Conservation (phyloP, 768 basidiomycete genomes). For the Tubosaeta brunneosetosa region DNA sequence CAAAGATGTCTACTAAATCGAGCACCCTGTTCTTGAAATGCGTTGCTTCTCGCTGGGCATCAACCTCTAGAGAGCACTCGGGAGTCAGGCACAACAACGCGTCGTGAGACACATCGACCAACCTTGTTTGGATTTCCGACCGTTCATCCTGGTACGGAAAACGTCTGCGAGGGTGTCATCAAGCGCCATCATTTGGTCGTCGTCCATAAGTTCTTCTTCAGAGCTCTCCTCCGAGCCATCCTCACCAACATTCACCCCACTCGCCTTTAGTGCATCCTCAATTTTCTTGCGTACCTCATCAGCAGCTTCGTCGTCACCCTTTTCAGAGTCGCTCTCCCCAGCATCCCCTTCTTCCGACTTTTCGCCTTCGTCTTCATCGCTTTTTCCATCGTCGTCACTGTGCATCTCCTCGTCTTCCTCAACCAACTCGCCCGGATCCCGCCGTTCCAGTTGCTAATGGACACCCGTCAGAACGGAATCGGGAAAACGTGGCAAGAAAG, state of each 20-base stretch:
- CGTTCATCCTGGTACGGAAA: slow-evolving; percentile 65
- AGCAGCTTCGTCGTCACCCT: slow-evolving; percentile 45
- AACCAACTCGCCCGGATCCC: slow-evolving; percentile 52
- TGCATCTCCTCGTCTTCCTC: slow-evolving; percentile 42
- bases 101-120: slow-evolving; percentile 13
- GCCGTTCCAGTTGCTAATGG: slow-evolving; percentile 77
- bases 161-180: slow-evolving; percentile 89
- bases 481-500: background rate
- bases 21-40: slow-evolving; percentile 96
- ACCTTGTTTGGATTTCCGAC: slow-evolving; percentile 66
- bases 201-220: slow-evolving; percentile 77
- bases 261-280: slow-evolving; percentile 55
- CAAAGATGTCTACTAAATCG: slow-evolving; percentile 86
- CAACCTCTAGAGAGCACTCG: slow-evolving; percentile 39
- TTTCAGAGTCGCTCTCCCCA: slow-evolving; percentile 37
- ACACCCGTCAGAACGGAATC: background rate
- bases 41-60: slow-evolving; percentile 81
- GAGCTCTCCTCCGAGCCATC: slow-evolving; percentile 49
- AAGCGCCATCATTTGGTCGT: slow-evolving; percentile 97
- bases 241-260: slow-evolving; percentile 52
- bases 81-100: background rate
- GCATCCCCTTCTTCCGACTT: slow-evolving; percentile 30
- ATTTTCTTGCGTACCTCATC: slow-evolving; percentile 63
- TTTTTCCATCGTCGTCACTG: slow-evolving; percentile 13
- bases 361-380: slow-evolving; percentile 33